Evolutionary conservation across 2,329 filamentous ascomycete species (phyloP), one percentile per base, ranked within the genome.

Genomic region (Aspergillus oerlinghausenensis): DNA sequence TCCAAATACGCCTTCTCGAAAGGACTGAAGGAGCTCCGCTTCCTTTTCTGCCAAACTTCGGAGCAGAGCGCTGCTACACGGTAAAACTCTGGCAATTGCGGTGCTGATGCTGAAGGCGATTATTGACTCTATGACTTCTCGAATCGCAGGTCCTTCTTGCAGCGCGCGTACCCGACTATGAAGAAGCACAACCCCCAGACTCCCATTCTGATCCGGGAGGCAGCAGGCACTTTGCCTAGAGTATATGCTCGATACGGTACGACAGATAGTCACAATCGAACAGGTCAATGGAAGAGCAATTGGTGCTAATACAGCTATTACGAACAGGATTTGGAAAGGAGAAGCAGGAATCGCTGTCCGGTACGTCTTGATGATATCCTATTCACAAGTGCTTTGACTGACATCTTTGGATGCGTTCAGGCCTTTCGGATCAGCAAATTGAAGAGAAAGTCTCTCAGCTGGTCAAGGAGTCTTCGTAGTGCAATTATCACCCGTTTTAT

Each of bases 151-250:
- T 87, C 89, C 29, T 99, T 99, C 79, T 83, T 99, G 65, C 88
- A 88, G 63, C 86, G 90, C 73, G 87, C 92, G 65, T 99, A 99
- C 77, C 94, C 94, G 49, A 94, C 90, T 59, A 97, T 99, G 93
- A 99, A 99, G 86, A 95, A 96, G 83, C 90, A 93, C 83, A 99
- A 99, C 81, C 94, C 94, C 56, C 81, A 89, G 76, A 92, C 84
- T 50, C 94, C 94, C 54, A 97, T 99, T 77, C 82, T 99, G 81
- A 87, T 99, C 70, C 90, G 94, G 72, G 94, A 97, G 81, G 94
- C 93, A 53, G 80, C 85, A 66, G 91, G 90, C 70, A 90, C 90
- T 54, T 80, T 89, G 73, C 93, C 94, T 63, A 88, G 86, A 75
- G 85, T 99, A 62, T 97, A 88, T 77, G 92, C 93, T 66, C 84